These are phyloP conservation scores for Phaffia tasmanica DNA, from an alignment of 768 basidiomycete genomes.

Conservation along the genomic window DNA sequence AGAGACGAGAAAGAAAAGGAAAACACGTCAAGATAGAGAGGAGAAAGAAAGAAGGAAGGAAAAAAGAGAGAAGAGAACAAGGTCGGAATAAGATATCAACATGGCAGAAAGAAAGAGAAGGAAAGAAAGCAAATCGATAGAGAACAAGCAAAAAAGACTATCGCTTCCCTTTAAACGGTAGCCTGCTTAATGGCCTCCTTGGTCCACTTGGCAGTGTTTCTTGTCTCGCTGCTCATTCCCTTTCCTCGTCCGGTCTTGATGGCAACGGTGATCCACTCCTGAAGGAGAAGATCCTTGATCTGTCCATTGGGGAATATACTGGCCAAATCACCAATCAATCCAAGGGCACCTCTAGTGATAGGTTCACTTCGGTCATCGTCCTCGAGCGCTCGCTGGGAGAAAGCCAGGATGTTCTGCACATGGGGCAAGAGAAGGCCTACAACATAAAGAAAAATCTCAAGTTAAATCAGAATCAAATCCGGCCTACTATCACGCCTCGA, in stretches of 20 bases:
- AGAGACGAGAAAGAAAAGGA: too few species aligned
- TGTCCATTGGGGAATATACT: constrained; percentile 72
- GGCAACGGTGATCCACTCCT: constrained; percentile 62
- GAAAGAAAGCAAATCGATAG: not conserved
- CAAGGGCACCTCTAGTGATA: constrained; percentile 62
- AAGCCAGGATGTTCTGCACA: constrained; percentile 56
- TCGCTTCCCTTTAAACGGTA: not conserved
- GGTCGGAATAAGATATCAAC: not conserved
- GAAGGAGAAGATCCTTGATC: constrained; percentile 64
- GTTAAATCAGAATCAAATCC: constrained; percentile 1
- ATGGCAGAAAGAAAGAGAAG: not conserved
- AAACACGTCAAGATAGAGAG: not conserved
- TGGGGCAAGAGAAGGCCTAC: constrained; percentile 55
- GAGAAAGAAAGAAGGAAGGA: not conserved
- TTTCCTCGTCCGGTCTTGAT: constrained; percentile 55
- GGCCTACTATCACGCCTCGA: not conserved
- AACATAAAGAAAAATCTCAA: constrained; percentile 30
- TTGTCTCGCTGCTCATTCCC: constrained; percentile 61
- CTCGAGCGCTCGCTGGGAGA: constrained; percentile 70
- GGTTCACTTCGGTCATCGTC: constrained; percentile 70
- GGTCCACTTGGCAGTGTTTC: constrained; percentile 86
- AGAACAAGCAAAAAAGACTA: not conserved
- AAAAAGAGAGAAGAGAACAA: not conserved
- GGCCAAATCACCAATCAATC: constrained; percentile 85
- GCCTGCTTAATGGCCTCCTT: constrained; percentile 54